Percentiles rank a stretch among this genome's conserved stretches.
Conservation (phyloP, 2,329 filamentous ascomycete genomes). For the Eutypella sp. region DNA sequence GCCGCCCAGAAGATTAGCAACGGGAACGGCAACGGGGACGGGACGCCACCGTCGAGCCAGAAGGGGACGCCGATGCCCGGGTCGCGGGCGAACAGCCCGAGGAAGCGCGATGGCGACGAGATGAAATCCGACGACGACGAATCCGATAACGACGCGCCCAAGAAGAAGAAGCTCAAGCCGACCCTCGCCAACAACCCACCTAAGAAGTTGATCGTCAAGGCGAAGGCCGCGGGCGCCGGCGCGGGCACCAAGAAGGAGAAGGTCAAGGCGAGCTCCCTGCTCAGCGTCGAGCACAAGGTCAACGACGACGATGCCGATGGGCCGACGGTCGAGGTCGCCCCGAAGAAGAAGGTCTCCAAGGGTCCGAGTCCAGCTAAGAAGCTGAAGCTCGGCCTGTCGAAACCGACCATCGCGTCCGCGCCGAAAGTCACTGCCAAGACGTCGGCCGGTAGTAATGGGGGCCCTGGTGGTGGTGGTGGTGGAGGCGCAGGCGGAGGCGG, state of each 20-base stretch:
- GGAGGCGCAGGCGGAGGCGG: conserved; percentile 13
- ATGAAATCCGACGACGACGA: conserved; percentile 49
- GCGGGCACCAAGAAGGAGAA: conserved; percentile 48
- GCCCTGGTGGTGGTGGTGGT: conserved; percentile 7
- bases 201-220: conserved; percentile 54
- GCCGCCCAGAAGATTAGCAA: conserved; percentile 61
- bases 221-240: conserved; percentile 29
- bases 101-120: conserved; percentile 52
- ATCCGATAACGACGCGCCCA: conserved; percentile 45
- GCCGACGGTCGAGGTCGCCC: conserved; percentile 35
- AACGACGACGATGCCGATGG: conserved; percentile 32
- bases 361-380: conserved; percentile 40
- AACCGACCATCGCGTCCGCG: conserved; percentile 45
- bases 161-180: conserved; percentile 56
- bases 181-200: conserved; percentile 29
- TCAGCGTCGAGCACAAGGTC: conserved; percentile 44
- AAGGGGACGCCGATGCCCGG: conserved; percentile 55
- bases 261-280: conserved; percentile 43
- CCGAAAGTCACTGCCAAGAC: conserved; percentile 45
- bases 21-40: conserved; percentile 43
- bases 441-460: conserved; percentile 7
- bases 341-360: conserved; percentile 39
- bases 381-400: conserved; percentile 37
- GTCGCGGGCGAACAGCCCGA: conserved; percentile 49
- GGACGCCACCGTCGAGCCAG: conserved; percentile 57